Evolutionary conservation across 73 alveolate genomes (phyloP), one percentile per base, ranked within the genome.

Genomic region (Loxodes magnus): DNA sequence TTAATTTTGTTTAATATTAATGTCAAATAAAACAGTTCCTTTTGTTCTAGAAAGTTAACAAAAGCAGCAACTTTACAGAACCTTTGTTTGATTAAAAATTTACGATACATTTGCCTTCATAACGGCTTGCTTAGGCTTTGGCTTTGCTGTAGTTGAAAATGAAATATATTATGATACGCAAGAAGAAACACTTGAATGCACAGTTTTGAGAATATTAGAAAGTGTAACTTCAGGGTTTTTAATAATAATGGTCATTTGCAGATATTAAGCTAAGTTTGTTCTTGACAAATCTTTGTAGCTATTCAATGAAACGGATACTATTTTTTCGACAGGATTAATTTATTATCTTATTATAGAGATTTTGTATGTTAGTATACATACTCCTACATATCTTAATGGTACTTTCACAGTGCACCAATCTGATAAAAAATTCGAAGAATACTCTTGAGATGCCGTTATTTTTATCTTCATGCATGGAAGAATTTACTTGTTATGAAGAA

Each of bases 401-500:
- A 38, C 38, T n/a, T 54, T 54, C 38, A 54, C 67, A 0, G 16
- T 54, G 20, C 57, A 54, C 23, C 67, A 54, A 30, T 35, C 14
- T 21, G 67, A 41, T n/a, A 43, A 38, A 37, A 4, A 20, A 27
- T 43, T 66, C 35, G 15, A 17, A 0, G 67, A 35, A 35, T 54
- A 34, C 25, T 19, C 36, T 5, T 37, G n/a, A n/a, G 67, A 57
- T 30, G 31, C 48, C 48, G 24, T 57, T 14, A 28, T 42, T 4
- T 57, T 34, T 38, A 12, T 35, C 27, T 17, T 57, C 9, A 57
- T 57, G 50, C 70, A 38, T 23, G 41, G 35, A 14, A 42, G 72
- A 30, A 38, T 77, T 46, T 77, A 77, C 52, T 39, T 71, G 16
- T 48, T 77, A 64, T 61, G 77, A 70, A 33, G 90, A 63, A 72